A percentile compares a stretch with the other conserved stretches of the same genome.
phyloP scores from a whole-genome alignment of 208 protist species.

The Trypanosoma mega region DNA sequence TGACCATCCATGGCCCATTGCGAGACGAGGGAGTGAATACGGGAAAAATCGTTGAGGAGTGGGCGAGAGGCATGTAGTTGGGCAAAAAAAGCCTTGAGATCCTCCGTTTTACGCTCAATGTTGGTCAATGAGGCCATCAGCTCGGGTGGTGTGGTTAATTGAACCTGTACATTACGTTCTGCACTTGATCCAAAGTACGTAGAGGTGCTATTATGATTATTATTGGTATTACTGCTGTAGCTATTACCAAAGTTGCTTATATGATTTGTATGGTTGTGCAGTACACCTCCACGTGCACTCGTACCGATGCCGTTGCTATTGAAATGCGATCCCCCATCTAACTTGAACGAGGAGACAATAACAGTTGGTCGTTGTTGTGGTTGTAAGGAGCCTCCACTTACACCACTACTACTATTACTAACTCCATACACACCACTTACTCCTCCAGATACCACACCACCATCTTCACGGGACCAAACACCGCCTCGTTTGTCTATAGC shows the following conservation, averaged over 20 bases:
- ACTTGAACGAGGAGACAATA: too few relatives aligned
- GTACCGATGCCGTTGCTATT: too few relatives aligned
- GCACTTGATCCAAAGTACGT: too few relatives aligned
- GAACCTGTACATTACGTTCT: conserved; percentile 2
- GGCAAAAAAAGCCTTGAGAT: conserved; percentile 30
- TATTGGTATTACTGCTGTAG: background rate
- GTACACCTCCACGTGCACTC: too few relatives aligned
- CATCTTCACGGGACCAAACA: conserved; percentile 5
- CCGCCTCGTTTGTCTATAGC: conserved; percentile 12
- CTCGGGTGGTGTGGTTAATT: conserved; percentile 29
- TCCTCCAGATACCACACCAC: background rate
- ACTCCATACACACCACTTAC: background rate
- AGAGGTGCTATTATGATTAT: conserved; percentile 4
- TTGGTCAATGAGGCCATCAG: conserved; percentile 32
- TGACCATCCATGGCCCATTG: conserved; percentile 39
- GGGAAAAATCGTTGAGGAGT: conserved; percentile 64
- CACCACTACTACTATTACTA: too few relatives aligned
- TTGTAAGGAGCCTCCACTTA: too few relatives aligned
- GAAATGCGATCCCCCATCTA: too few relatives aligned
- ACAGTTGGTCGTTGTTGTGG: too few relatives aligned
- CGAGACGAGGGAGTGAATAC: conserved; percentile 46
- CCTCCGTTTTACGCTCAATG: conserved; percentile 46
- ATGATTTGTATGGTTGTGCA: background rate
- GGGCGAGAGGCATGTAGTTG: conserved; percentile 37
- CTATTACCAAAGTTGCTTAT: background rate